These are phyloP conservation scores for Artemisia annua DNA, from an alignment of 129 eudicot genomes.

Conservation along the genomic window DNA sequence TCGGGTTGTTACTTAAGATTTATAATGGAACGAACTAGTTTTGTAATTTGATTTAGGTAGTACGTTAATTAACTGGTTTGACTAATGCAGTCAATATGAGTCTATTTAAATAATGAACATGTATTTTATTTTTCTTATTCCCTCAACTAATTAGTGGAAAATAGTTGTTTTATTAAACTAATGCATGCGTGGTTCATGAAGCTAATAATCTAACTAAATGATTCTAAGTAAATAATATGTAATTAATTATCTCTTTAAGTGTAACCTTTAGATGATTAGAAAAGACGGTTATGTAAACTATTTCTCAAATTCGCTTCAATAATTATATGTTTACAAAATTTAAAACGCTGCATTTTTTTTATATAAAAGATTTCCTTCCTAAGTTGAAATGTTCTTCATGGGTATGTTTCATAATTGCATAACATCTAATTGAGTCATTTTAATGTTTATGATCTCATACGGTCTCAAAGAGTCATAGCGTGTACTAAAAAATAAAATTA, in stretches of 20 bases:
- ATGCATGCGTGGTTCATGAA: constrained; percentile 29
- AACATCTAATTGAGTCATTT: too few species aligned
- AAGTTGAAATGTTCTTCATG: too few species aligned
- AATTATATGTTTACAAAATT: too few species aligned
- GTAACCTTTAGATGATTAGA: constrained; percentile 9
- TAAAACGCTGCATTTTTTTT: too few species aligned
- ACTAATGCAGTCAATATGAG: constrained; percentile 16
- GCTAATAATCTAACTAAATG: constrained; percentile 12
- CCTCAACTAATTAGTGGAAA: constrained; percentile 14
- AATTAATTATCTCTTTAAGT: not conserved
- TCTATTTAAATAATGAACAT: not conserved
- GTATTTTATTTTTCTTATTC: not conserved
- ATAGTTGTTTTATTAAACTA: constrained; percentile 18
- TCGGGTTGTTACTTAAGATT: not conserved
- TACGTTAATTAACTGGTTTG: not conserved
- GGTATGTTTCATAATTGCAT: too few species aligned
- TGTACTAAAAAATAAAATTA: too few species aligned
- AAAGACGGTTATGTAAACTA: not conserved
- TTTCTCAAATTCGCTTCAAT: not conserved
- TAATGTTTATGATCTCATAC: too few species aligned
- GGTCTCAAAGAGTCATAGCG: too few species aligned
- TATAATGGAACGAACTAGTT: constrained; percentile 1
- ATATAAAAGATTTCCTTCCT: too few species aligned
- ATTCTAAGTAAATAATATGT: not conserved
- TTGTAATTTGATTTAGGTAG: not conserved